Evolutionary conservation across 495 filamentous ascomycete genomes (phyloP), one percentile per base, ranked within the genome.

Genomic region (Xylaria venustula): DNA sequence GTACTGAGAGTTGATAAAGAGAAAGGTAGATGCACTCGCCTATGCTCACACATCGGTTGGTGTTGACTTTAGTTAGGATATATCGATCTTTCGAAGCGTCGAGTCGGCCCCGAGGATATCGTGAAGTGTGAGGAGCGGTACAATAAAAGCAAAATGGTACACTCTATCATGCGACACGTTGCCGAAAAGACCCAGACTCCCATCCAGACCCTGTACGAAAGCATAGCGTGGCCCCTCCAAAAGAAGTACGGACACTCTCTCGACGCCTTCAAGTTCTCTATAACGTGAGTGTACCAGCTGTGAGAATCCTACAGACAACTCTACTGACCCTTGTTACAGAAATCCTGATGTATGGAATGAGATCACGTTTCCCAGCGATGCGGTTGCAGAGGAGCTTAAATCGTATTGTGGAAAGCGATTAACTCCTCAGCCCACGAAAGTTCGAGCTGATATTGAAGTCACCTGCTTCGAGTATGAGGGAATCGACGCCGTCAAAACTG

Each of bases 141-240:
- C 81, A 98, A 98, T 85, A 98, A 98, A 86, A 90, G 89, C 81
- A 98, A 98, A 81, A 93, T 96, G 80, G 94, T 98, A 52, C 93
- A 98, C 77, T 93, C 90, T 3, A 98, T 98, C 73, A 90, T 98
- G 87, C 87, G 94, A 64, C 94, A 98, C 72, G 94, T 98, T 45
- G 93, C 94, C 53, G 94, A 98, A 82, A 97, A 96, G 77, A 96
- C 92, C 28, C 87, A 88, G 72, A 92, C 88, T 22, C 93, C 94
- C 15, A 94, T 98, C 71, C 92, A 97, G 81, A 81, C 84, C 42
- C 86, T 98, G 54, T 98, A 98, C 75, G 85, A 93, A 81, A 87
- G 81, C 63, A 97, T 98, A 77, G 93, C 86, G 45, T 98, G 94
- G 94, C 95, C 95, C 7, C 79, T 98, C 72, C 92, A 96, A 85